Base-by-base conservation (phyloP, 2,329 filamentous ascomycete genomes). In the Fusarium coffeatum region DNA sequence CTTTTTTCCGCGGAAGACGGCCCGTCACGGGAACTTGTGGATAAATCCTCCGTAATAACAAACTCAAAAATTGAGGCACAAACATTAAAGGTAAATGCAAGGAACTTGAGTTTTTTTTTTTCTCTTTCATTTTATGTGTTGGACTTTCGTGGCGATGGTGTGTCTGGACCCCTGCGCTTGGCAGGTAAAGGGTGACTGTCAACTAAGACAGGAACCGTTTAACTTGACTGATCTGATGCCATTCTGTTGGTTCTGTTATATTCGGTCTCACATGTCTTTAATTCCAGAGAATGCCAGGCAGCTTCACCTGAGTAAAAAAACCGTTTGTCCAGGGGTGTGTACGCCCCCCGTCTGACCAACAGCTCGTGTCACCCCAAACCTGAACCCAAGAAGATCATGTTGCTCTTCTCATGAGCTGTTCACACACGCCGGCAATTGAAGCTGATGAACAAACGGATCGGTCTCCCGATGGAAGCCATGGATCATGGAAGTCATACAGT, bases 1-100 rank as follows among this genome's bases (percentile, higher is more conserved):
- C n/a, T 23, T 22, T 45, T 13, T 13, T 25, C 7, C 25, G n/a
- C 49, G 49, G 49, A 53, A 53, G 18, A 53, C 49, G 49, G 49
- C 22, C 49, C 49, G 49, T 13, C 5, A 53, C 34, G 49, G 49
- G 49, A 53, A 53, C 32, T 53, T 53, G 34, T 53, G 49, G 49
- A 53, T 53, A 53, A 53, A 53, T 42, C 23, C 22, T 41, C 34
- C 49, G 48, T 40, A 25, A 37, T 28, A 53, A 18, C 15, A 53
- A 53, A 40, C 30, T 53, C 18, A 37, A 40, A 41, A 40, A 20
- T 6, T 20, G 20, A 32, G 34, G 23, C 16, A n/a, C 30, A 23
- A 49, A 23, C 46, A n/a, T 27, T 25, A 15, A 30, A 30, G 12
- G 28, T 30, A 30, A 30, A 30, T 51, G 32, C 49, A 53, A 27